These are phyloP conservation scores for Macrocybe gigantea DNA, from an alignment of 768 basidiomycete genomes.

Conservation along the genomic window DNA sequence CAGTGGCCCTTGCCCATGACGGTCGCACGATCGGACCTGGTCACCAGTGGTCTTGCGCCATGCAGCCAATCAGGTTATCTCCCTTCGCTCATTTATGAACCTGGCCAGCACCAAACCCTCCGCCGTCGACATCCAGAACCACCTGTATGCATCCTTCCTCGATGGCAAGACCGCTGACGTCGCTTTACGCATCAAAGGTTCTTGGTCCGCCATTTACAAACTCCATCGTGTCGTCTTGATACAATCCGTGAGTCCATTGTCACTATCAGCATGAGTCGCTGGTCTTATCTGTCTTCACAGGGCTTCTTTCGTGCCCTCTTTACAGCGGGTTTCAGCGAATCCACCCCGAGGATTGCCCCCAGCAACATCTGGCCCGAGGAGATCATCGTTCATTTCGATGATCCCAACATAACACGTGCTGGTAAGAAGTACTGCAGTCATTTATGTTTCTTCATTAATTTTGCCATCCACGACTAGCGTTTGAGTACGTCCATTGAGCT, in stretches of 20 bases:
- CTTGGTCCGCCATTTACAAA: constrained; percentile 67
- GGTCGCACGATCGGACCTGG: background rate
- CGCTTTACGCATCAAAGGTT: constrained; percentile 58
- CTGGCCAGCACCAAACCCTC: constrained; percentile 40
- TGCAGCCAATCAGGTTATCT: background rate
- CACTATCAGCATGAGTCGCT: constrained; percentile 1
- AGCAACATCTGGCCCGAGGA: constrained; percentile 35
- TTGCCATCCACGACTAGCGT: constrained; percentile 43
- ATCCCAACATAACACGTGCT: constrained; percentile 83
- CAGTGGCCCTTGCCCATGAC: constrained; percentile 1
- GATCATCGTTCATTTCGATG: constrained; percentile 72
- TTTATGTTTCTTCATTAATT: constrained; percentile 6
- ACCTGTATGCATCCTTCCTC: constrained; percentile 73
- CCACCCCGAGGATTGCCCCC: constrained; percentile 25
- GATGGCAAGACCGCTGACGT: constrained; percentile 74
- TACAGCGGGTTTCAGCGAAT: constrained; percentile 72
- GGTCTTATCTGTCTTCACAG: constrained; percentile 25
- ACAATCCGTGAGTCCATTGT: constrained; percentile 58
- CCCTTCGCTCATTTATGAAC: constrained; percentile 9
- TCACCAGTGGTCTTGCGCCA: background rate
- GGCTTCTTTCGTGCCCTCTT: constrained; percentile 90
- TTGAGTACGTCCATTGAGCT: constrained; percentile 60
- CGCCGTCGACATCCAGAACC: constrained; percentile 58
- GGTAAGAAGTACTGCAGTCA: constrained; percentile 38
- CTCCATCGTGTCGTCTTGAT: constrained; percentile 85